Evolutionary conservation across 23 red algal species (phyloP).

Genomic region (Cyanidiococcus yangmingshanensis): DNA sequence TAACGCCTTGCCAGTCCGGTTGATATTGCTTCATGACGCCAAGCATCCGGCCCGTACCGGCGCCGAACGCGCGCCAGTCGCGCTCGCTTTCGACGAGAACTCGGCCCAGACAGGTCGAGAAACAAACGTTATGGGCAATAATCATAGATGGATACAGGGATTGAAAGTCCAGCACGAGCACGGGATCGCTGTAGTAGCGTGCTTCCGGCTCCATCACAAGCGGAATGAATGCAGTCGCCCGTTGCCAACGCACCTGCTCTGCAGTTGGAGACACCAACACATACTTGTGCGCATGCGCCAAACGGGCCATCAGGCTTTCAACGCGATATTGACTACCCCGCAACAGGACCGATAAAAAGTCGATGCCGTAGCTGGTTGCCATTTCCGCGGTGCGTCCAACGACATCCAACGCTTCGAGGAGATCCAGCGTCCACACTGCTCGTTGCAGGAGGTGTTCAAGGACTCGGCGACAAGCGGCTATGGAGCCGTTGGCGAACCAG

Average conservation of each 20-base stretch:
- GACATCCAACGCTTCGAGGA: constrained; percentile 58
- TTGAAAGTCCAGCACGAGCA: constrained; percentile 80
- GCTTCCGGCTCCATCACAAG: constrained; percentile 85
- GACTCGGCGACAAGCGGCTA: constrained; percentile 22
- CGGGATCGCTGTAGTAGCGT: constrained; percentile 67
- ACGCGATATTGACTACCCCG: constrained; percentile 88
- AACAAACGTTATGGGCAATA: constrained; percentile 98
- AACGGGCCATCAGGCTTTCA: constrained; percentile 73
- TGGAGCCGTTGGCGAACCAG: constrained; percentile 23
- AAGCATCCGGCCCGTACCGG: not conserved
- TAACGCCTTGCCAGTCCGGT: not conserved
- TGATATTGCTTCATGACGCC: not conserved
- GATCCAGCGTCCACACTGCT: constrained; percentile 24
- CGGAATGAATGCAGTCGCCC: constrained; percentile 75
- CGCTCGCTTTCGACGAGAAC: constrained; percentile 27
- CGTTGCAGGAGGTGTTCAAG: constrained; percentile 25
- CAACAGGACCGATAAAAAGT: constrained; percentile 76
- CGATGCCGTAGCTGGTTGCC: constrained; percentile 90
- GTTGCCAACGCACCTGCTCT: constrained; percentile 57
- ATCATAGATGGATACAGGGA: constrained; percentile 98
- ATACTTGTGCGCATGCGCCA: constrained; percentile 42
- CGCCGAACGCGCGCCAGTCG: not conserved
- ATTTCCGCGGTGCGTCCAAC: constrained; percentile 68
- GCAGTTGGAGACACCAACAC: constrained; percentile 50
- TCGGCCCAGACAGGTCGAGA: constrained; percentile 70